Evolutionary conservation across 208 protist species (phyloP).

Genomic region (Tetramitus jugosus): DNA sequence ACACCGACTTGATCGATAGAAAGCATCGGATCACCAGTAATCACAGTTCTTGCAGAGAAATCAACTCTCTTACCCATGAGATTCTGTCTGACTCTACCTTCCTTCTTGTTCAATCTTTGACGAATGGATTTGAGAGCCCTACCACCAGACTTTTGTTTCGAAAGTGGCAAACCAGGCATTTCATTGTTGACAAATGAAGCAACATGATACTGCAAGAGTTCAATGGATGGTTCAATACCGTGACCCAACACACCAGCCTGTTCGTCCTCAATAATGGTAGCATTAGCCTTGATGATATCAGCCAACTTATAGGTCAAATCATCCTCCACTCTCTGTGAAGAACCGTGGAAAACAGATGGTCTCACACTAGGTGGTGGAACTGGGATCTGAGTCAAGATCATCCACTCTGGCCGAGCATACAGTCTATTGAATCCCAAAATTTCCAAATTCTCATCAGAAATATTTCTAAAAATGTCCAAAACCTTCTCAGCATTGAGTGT

Average conservation of each 20-base stretch:
- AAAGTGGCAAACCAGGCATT: conserved; percentile 76
- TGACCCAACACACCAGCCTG: conserved; percentile 65
- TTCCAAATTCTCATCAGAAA: conserved; percentile 59
- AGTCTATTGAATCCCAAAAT: conserved; percentile 70
- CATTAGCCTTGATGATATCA: conserved; percentile 93
- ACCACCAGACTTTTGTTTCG: conserved; percentile 70
- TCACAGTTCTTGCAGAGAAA: conserved; percentile 98
- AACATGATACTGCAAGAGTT: conserved; percentile 90
- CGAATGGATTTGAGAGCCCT: conserved; percentile 93
- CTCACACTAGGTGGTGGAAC: conserved; percentile 94
- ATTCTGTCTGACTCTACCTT: conserved; percentile 94
- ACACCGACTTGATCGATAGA: conserved; percentile 94
- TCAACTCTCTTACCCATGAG: conserved; percentile 99
- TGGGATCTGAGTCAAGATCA: conserved; percentile 89
- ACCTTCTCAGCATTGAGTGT: conserved; percentile 46
- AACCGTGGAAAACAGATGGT: conserved; percentile 83
- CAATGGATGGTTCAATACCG: conserved; percentile 63
- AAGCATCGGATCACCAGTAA: conserved; percentile 95
- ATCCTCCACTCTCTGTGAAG: conserved; percentile 74
- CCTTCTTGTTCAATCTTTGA: conserved; percentile 98
- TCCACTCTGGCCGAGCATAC: conserved; percentile 68
- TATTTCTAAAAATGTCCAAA: conserved; percentile 55
- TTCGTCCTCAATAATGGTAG: conserved; percentile 68
- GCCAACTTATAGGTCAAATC: conserved; percentile 94
- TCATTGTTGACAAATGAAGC: conserved; percentile 96